Percentiles rank a stretch among this genome's conserved stretches.
Conservation (phyloP, 2,329 filamentous ascomycete genomes). For the Trichoderma semiorbis region DNA sequence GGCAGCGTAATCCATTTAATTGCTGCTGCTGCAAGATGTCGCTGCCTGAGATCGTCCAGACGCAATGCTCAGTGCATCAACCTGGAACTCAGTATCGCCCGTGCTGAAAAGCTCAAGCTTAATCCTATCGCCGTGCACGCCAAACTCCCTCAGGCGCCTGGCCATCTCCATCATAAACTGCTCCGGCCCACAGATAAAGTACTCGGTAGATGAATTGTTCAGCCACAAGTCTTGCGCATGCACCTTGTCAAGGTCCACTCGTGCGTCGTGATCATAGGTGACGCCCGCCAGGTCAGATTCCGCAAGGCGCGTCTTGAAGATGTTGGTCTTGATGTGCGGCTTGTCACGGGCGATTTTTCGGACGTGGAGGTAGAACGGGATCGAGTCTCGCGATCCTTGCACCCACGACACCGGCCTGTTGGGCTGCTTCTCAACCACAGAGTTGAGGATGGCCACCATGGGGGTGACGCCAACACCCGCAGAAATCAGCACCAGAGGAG, state of each 20-base stretch:
- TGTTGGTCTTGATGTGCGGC: slow-evolving; percentile 37
- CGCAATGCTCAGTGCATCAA: slow-evolving; percentile 29
- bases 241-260: slow-evolving; percentile 45
- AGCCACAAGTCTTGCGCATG: slow-evolving; percentile 45
- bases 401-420: slow-evolving; percentile 55
- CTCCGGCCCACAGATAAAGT: slow-evolving; percentile 54
- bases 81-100: slow-evolving; percentile 40
- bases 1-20: not conserved
- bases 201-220: slow-evolving; percentile 45
- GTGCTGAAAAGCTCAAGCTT: slow-evolving; percentile 48
- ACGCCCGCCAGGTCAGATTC: slow-evolving; percentile 43
- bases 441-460: slow-evolving; percentile 58
- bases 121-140: slow-evolving; percentile 38
- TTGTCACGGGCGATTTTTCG: slow-evolving; percentile 40
- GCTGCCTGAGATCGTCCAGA: slow-evolving; percentile 3
- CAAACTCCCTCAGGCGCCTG: slow-evolving; percentile 39
- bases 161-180: slow-evolving; percentile 53
- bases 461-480: slow-evolving; percentile 60
- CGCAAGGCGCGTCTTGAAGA: slow-evolving; percentile 49
- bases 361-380: slow-evolving; percentile 54
- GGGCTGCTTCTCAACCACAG: slow-evolving; percentile 43
- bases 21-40: not conserved
- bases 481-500: slow-evolving; percentile 58
- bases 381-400: slow-evolving; percentile 51
- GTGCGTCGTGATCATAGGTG: slow-evolving; percentile 42